phyloP scores from a whole-genome alignment of 768 basidiomycete species.

The Hortiboletus campestris region DNA sequence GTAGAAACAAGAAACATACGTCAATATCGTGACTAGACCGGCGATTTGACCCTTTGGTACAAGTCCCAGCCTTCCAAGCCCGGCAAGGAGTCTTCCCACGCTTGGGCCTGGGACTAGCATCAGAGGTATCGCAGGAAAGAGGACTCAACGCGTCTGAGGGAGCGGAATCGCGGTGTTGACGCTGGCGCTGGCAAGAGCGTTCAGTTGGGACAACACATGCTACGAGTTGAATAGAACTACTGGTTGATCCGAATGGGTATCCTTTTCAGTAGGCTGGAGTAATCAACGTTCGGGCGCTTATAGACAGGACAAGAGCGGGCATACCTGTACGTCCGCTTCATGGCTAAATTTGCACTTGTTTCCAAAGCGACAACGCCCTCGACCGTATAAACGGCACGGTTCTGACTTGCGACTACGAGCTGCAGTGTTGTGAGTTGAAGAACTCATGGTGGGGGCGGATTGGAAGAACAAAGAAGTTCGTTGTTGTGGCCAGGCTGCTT shows the following conservation, averaged over 20 bases:
- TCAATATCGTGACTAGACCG: conserved; percentile 33
- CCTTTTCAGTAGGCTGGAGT: neutral
- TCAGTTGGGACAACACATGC: neutral
- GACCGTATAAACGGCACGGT: conserved; percentile 21
- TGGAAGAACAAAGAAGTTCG: neutral
- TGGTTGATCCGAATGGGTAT: neutral
- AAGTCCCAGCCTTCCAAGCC: conserved; percentile 39
- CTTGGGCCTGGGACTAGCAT: conserved; percentile 22
- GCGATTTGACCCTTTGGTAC: conserved; percentile 37
- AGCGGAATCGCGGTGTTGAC: neutral
- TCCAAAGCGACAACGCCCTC: conserved; percentile 30
- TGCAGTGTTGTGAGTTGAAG: neutral
- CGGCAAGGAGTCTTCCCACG: conserved; percentile 21
- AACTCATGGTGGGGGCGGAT: conserved; percentile 9
- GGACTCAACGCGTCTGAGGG: neutral
- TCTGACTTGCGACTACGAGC: conserved; percentile 1
- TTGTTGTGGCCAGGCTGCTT: neutral
- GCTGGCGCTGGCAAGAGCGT: neutral
- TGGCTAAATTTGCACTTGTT: conserved; percentile 27
- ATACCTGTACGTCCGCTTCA: conserved; percentile 9
- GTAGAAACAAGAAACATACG: conserved; percentile 20
- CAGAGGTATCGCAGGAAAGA: conserved; percentile 7
- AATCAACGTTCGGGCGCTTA: neutral
- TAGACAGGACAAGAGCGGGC: neutral
- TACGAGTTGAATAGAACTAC: neutral